phyloP scores from a whole-genome alignment of 441 rosid genomes.

The Gossypium lobatum region DNA sequence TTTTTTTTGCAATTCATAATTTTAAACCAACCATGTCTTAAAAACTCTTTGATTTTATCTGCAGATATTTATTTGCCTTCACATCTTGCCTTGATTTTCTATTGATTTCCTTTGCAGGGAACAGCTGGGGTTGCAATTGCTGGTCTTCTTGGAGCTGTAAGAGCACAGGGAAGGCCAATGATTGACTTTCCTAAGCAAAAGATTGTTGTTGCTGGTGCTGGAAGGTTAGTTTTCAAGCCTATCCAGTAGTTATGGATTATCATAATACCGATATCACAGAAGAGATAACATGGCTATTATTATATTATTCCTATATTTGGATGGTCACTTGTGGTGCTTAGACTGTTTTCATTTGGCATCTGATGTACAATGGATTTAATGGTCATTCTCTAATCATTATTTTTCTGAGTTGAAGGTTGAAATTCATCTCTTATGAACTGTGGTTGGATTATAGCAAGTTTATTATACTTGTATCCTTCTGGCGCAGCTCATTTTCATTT shows the following conservation, averaged over 20 bases:
- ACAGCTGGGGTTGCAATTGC: conserved; percentile 99
- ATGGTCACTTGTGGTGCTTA: background rate
- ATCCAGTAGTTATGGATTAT: conserved; percentile 7
- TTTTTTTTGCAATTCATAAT: background rate
- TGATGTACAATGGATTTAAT: background rate
- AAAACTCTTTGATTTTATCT: background rate
- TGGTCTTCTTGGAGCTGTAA: conserved; percentile 99
- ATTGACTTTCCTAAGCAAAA: conserved; percentile 97
- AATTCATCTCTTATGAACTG: background rate
- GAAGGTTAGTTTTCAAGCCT: conserved; percentile 55
- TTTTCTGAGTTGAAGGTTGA: background rate
- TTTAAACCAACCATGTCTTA: background rate
- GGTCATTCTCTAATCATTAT: background rate
- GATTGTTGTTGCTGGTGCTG: conserved; percentile 99
- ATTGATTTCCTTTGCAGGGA: conserved; percentile 46
- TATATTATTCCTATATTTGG: background rate
- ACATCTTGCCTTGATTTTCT: conserved; percentile 12
- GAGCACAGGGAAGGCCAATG: conserved; percentile 98
- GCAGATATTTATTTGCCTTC: background rate
- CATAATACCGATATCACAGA: conserved; percentile 1
- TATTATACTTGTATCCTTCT: background rate
- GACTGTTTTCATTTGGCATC: background rate
- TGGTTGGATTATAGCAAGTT: background rate
- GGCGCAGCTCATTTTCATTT: background rate
- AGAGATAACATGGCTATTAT: background rate